Conservation (phyloP, 2,329 filamentous ascomycete species). For the Calonectria pauciramosa region DNA sequence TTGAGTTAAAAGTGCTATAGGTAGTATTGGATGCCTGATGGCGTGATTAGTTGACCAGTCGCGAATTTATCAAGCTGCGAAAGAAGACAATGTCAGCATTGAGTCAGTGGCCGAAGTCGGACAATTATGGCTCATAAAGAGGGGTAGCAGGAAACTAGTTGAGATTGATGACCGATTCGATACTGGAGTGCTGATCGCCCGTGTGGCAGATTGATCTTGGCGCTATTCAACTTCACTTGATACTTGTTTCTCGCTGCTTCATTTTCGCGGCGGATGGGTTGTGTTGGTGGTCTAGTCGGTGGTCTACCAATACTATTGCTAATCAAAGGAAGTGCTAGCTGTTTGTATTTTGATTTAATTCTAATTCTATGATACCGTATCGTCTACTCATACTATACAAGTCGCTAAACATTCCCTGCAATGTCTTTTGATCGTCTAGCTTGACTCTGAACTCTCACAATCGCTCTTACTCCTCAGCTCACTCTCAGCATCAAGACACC, state of each 20-base stretch:
- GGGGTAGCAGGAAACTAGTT: neutral
- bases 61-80: neutral
- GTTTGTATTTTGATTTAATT: neutral
- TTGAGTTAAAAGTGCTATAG: no score
- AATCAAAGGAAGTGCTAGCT: neutral
- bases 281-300: neutral
- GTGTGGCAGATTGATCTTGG: neutral
- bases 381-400: neutral
- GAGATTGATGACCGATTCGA: neutral
- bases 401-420: neutral
- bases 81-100: neutral
- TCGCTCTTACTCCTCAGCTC: constrained; percentile 7
- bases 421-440: neutral
- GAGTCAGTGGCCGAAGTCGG: constrained; percentile 4
- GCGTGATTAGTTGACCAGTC: neutral
- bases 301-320: neutral
- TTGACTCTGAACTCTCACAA: constrained; percentile 10
- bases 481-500: constrained; percentile 32
- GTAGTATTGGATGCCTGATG: neutral
- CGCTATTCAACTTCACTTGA: neutral
- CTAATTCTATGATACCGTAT: neutral
- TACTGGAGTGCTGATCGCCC: neutral
- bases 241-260: neutral
- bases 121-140: neutral
- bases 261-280: neutral